Conservation (phyloP, 768 basidiomycete species). For the Dioszegia aurantiaca region DNA sequence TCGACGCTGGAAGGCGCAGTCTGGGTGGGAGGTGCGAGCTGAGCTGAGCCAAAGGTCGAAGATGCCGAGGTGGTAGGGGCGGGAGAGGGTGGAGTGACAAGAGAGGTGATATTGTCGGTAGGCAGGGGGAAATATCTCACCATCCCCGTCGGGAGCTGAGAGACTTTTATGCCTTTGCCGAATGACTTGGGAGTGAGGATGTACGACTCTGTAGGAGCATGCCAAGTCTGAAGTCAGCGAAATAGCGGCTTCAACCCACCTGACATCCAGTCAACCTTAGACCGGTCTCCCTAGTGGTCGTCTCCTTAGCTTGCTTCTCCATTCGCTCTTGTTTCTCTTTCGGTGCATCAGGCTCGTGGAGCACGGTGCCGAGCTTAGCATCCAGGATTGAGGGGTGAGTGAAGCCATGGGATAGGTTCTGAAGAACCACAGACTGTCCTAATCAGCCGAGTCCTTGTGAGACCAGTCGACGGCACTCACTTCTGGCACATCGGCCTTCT, state of each 20-base stretch:
- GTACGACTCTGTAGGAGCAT: constrained; percentile 60
- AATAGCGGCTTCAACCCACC: constrained; percentile 55
- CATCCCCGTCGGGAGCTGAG: constrained; percentile 73
- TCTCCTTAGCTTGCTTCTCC: constrained; percentile 65
- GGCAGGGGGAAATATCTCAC: constrained; percentile 68
- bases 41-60: constrained; percentile 3
- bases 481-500: constrained; percentile 30
- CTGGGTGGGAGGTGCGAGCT: not conserved
- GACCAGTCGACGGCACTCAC: constrained; percentile 15
- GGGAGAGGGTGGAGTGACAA: constrained; percentile 21
- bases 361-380: constrained; percentile 83
- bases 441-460: not conserved
- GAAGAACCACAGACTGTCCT: constrained; percentile 71
- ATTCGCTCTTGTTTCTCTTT: constrained; percentile 76
- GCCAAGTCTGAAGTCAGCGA: constrained; percentile 63
- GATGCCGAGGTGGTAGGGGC: constrained; percentile 12
- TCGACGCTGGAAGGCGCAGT: constrained; percentile 2
- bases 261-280: constrained; percentile 85
- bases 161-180: constrained; percentile 68
- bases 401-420: constrained; percentile 75
- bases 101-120: constrained; percentile 22
- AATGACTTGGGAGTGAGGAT: constrained; percentile 64
- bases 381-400: constrained; percentile 81
- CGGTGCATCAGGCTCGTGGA: constrained; percentile 67
- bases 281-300: constrained; percentile 74